phyloP scores from a whole-genome alignment of 163 green algal genomes.

The Scenedesmus sp. region DNA sequence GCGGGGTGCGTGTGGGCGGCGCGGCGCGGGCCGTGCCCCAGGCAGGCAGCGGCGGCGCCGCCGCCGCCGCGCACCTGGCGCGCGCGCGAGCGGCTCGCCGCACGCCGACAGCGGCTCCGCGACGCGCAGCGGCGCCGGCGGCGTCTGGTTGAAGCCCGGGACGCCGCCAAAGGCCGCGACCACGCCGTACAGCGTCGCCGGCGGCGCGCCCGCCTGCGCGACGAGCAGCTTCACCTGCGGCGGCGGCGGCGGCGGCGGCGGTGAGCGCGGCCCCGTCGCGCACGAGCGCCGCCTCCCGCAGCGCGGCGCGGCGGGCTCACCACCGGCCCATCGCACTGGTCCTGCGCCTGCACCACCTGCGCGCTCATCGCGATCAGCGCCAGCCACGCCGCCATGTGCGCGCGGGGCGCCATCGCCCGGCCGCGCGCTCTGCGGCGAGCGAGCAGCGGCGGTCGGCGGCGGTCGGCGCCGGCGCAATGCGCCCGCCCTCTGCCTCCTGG shows the following conservation, averaged over 20 bases:
- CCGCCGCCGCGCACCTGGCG: not conserved
- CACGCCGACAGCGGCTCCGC: conserved; percentile 25
- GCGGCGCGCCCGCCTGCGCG: not conserved
- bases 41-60: too few species aligned
- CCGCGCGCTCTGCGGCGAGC: too few species aligned
- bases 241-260: too few species aligned
- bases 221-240: conserved; percentile 9
- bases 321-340: conserved; percentile 34
- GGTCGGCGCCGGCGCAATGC: too few species aligned
- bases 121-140: not conserved
- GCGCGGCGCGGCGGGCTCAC: not conserved
- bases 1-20: too few species aligned
- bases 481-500: too few species aligned
- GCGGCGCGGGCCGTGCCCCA: not conserved
- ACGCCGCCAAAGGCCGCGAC: conserved; percentile 41
- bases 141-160: conserved; percentile 21
- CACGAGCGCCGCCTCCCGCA: too few species aligned
- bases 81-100: not conserved
- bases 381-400: too few species aligned
- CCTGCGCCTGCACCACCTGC: not conserved
- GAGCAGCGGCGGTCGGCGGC: too few species aligned
- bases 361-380: too few species aligned
- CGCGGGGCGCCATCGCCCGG: too few species aligned
- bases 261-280: not conserved
- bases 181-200: conserved; percentile 34